Base-by-base conservation (phyloP, 1,139 yeast species). In the Pichia sp. region DNA sequence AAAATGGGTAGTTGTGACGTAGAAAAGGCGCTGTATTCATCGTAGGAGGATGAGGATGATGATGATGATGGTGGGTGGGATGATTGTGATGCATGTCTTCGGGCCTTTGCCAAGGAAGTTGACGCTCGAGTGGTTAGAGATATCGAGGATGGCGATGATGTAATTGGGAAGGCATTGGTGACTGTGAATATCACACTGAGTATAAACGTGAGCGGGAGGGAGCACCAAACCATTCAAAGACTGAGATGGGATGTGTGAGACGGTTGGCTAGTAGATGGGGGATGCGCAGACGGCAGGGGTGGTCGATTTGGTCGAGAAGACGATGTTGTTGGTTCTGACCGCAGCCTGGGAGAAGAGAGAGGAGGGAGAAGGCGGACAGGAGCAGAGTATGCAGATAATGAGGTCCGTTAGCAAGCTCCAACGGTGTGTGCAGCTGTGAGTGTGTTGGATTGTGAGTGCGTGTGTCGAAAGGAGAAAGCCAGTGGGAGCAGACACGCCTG, bases 1-100 rank as follows among this genome's bases (percentile, higher is more conserved):
- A 59, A 10, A 4, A 57, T 34, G 1, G 62, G 62, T 32, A 59
- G 42, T 8, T 45, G 45, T 1, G 54, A 36, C 4, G 59, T 50
- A 23, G 52, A 23, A 8, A 42, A 30, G 10, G 41, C 31, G 38
- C 44, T 31, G 26, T 44, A 41, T 6, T n/a, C 19, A 13, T 36
- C n/a, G 7, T 11, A 15, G 7, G 8, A 36, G 13, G 40, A 36
- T 4, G 34, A 31, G 8, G 34, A 31, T 8, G 8, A 31, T 8
- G 34, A 6, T 8, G 34, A 31, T 31, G 34, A 8, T 31, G 11
- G 34, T 3, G 34, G 34, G 11, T 31, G 11, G 34, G 34, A 11
- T 31, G 34, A 8, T 4, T 31, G 34, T 6, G n/a, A 11, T 13
- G 5, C 16, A 16, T n/a, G n/a, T 23, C 32, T 23, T n/a, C 26